These are phyloP conservation scores for Dissophora globulifera DNA, from an alignment of 192 early-diverging fungal genomes.

Conservation along the genomic window DNA sequence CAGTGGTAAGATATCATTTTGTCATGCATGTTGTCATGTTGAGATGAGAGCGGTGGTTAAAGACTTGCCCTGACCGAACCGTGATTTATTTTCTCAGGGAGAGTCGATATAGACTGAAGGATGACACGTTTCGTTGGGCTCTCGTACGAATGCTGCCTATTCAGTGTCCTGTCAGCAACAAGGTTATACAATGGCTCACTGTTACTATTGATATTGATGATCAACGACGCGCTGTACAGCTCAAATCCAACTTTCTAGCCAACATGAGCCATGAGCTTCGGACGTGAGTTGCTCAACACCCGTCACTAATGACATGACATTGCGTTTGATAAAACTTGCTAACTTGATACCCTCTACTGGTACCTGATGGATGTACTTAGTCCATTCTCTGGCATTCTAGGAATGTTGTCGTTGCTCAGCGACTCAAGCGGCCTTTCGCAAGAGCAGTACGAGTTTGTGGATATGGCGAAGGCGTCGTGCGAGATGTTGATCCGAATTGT, in stretches of 20 bases:
- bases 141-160: constrained; percentile 50
- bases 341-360: background rate
- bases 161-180: constrained; percentile 22
- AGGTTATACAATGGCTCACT: constrained; percentile 46
- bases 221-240: constrained; percentile 54
- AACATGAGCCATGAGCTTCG: constrained; percentile 85
- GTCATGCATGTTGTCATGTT: too few relatives aligned
- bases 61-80: too few relatives aligned
- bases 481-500: constrained; percentile 63
- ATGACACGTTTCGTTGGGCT: constrained; percentile 36
- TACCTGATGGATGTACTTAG: background rate
- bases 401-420: constrained; percentile 59
- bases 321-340: too few relatives aligned
- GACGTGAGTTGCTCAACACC: constrained; percentile 48
- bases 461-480: constrained; percentile 60
- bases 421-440: constrained; percentile 51
- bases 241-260: constrained; percentile 73
- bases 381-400: constrained; percentile 62
- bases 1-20: constrained; percentile 41
- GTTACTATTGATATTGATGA: constrained; percentile 53
- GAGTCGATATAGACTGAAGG: constrained; percentile 43
- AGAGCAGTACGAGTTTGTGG: constrained; percentile 62
- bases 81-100: constrained; percentile 15
- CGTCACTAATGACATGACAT: too few relatives aligned
- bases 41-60: too few relatives aligned